A percentile compares a stretch with the other conserved stretches of the same genome.
Conservation (phyloP, 768 basidiomycete genomes). For the Podaxis carcinomalis region DNA sequence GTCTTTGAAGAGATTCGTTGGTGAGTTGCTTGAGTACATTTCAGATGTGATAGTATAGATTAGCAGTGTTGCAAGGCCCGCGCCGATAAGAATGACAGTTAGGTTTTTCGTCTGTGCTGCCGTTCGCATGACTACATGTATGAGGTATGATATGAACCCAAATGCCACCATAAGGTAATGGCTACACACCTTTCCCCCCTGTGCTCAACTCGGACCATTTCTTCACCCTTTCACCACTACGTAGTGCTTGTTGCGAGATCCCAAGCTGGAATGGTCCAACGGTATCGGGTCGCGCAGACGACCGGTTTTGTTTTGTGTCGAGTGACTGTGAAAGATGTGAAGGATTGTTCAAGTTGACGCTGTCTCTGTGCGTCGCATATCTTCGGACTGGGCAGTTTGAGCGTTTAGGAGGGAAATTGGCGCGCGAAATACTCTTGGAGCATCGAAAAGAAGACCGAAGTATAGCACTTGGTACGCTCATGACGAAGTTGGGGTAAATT, state of each 20-base stretch:
- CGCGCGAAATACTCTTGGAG: not conserved
- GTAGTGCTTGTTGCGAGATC: constrained; percentile 50
- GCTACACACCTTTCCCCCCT: constrained; percentile 65
- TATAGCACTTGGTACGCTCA: constrained; percentile 14
- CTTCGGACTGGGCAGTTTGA: constrained; percentile 4
- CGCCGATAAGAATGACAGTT: constrained; percentile 68
- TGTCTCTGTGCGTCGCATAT: constrained; percentile 47
- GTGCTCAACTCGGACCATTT: constrained; percentile 80
- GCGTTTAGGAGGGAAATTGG: not conserved
- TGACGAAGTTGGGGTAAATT: constrained; percentile 11
- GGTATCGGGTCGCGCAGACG: constrained; percentile 45
- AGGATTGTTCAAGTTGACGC: constrained; percentile 29
- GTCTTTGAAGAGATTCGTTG: constrained; percentile 72
- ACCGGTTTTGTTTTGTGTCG: constrained; percentile 46
- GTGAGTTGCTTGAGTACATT: constrained; percentile 84
- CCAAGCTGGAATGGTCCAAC: constrained; percentile 81
- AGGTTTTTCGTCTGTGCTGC: constrained; percentile 47
- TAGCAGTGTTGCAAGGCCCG: constrained; percentile 71
- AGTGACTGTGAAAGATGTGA: constrained; percentile 61
- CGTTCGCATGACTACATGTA: constrained; percentile 39
- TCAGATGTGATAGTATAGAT: constrained; percentile 79
- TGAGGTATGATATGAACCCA: not conserved
- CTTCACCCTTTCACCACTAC: constrained; percentile 51
- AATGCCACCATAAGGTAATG: not conserved
- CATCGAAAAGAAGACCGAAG: constrained; percentile 4